Conservation (phyloP, 1,284 basidiomycete species). For the Naganishia sp. region DNA sequence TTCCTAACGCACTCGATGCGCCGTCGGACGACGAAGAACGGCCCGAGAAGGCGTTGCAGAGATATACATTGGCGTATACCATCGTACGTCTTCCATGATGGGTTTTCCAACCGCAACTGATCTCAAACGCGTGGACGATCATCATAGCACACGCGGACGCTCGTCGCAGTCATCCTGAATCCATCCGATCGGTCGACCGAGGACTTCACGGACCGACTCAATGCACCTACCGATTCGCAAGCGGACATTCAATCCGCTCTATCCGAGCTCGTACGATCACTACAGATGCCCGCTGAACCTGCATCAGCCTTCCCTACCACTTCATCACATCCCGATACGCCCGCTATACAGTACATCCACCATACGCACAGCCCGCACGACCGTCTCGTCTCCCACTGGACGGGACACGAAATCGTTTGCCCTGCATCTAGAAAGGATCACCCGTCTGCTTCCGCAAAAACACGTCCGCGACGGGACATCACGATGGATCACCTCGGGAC, state of each 20-base stretch:
- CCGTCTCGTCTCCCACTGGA: neutral
- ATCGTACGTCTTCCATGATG: conserved; percentile 4
- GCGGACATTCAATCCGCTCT: neutral
- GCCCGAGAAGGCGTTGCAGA: neutral
- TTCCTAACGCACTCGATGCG: neutral
- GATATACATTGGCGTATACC: conserved; percentile 7
- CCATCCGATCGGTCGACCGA: neutral
- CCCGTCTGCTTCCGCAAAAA: neutral
- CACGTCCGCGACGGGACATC: neutral
- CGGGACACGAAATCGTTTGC: too few species aligned
- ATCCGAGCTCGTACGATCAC: neutral
- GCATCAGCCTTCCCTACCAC: neutral
- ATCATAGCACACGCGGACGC: neutral
- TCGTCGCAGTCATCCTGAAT: conserved; percentile 1
- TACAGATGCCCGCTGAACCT: neutral
- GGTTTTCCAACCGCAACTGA: neutral
- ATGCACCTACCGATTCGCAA: neutral
- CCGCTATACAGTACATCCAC: neutral
- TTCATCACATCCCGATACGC: neutral
- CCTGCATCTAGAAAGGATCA: neutral
- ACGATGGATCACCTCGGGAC: conserved; percentile 5
- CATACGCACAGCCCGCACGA: neutral
- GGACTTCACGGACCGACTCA: neutral
- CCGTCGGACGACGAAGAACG: neutral
- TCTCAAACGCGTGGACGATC: neutral